Base-by-base conservation (phyloP, 805 yeast genomes). In the Lachancea sp. region DNA sequence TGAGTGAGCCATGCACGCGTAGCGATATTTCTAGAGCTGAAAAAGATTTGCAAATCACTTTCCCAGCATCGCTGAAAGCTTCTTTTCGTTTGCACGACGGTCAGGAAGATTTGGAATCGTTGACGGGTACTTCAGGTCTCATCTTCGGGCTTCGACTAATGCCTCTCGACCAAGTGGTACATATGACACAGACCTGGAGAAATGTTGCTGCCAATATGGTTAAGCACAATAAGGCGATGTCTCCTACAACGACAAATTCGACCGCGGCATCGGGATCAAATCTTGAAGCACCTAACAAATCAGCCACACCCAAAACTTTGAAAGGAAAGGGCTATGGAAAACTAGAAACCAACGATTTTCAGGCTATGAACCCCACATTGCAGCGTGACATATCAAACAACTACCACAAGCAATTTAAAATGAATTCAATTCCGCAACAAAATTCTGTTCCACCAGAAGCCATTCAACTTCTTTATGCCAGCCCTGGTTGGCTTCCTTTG, bases 401-500 rank as follows among this genome's bases (percentile, higher is more conserved):
- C 34, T 23, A 41, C 31, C 48, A 38, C 41, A 56, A 58, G 19
- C 64, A 66, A 42, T 69, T 72, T 47, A 61, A 64, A 40, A 63
- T 50, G 62, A 61, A 68, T 19, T 56, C 61, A 54, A 48, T 71
- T 23, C 77, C 79, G 29, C 60, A 63, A 58, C 81, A 82, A 63
- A 71, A 71, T 43, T 80, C 92, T 0, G 70, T 86, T 12, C 98
- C 98, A 7, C 83, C 83, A 15, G 80, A 79, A 5, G 67, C 79
- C 9, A 69, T 88, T 33, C 83, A 84, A 58, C 72, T 75, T 7
- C 77, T 78, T 5, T 92, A 87, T 62, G 90, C 96, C n/a, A 86
- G 86, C 60, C 78, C 86, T 3, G 77, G 75, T 53, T 90, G 98
- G 98, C 78, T 90, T 44, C 97, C 98, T 3, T 63, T 90, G 38